Conservation (phyloP, 768 basidiomycete species). For the Hortiboletus flavorubellus region DNA sequence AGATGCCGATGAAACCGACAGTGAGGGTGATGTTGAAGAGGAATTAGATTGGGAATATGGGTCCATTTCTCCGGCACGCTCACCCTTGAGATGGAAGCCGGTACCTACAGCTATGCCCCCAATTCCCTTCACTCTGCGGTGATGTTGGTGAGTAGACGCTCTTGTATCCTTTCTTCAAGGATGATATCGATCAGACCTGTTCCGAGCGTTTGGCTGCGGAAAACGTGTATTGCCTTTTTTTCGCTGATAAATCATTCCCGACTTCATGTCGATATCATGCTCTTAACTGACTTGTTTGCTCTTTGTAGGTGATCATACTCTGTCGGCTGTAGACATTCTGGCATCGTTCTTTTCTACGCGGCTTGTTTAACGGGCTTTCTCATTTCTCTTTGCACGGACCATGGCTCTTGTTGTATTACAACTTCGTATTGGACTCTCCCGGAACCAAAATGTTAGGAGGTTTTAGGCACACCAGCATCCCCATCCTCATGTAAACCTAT, state of each 20-base stretch:
- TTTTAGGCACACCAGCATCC: not conserved
- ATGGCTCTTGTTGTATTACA: slow-evolving; percentile 10
- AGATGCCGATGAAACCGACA: slow-evolving; percentile 51
- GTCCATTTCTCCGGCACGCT: slow-evolving; percentile 41
- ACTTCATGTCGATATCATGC: not conserved
- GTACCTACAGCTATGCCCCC: slow-evolving; percentile 59
- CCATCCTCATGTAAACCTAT: slow-evolving; percentile 13
- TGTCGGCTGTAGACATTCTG: not conserved
- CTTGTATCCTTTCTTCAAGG: slow-evolving; percentile 27
- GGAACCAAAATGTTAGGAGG: too few species aligned
- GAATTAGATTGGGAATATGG: slow-evolving; percentile 60
- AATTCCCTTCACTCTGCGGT: slow-evolving; percentile 24
- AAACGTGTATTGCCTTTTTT: slow-evolving; percentile 62
- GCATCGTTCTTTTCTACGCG: not conserved
- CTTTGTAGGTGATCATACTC: slow-evolving; percentile 7
- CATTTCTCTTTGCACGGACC: slow-evolving; percentile 11
- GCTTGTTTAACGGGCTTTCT: not conserved
- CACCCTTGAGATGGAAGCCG: slow-evolving; percentile 48
- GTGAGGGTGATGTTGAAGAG: slow-evolving; percentile 28
- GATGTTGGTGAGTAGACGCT: slow-evolving; percentile 26
- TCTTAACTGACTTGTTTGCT: slow-evolving; percentile 5
- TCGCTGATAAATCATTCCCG: slow-evolving; percentile 24
- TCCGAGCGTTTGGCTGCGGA: slow-evolving; percentile 61
- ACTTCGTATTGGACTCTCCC: not conserved
- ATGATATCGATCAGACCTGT: slow-evolving; percentile 82